phyloP scores from a whole-genome alignment of 1,284 basidiomycete genomes.

The Ustilago xerochloae region DNA sequence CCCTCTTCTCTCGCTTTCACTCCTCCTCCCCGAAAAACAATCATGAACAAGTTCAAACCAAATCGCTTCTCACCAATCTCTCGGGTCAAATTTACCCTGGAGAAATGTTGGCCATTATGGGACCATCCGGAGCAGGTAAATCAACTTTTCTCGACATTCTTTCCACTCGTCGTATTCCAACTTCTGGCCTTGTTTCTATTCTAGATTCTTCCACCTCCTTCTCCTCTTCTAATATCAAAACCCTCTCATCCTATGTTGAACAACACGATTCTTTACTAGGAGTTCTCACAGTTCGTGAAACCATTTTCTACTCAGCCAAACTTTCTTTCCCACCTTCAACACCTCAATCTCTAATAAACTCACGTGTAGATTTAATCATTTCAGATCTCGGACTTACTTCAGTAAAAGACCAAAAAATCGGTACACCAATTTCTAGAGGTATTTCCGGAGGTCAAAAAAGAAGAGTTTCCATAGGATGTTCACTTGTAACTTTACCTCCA shows the following conservation, averaged over 20 bases:
- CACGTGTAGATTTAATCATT: constrained; percentile 51
- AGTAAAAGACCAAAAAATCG: constrained; percentile 65
- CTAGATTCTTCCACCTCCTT: background rate
- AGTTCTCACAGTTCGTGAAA: constrained; percentile 69
- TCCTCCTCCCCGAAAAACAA: background rate
- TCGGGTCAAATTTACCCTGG: constrained; percentile 16
- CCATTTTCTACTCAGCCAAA: constrained; percentile 66
- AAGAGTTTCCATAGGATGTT: constrained; percentile 67
- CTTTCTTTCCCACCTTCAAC: constrained; percentile 49
- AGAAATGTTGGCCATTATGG: constrained; percentile 62
- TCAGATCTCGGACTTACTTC: constrained; percentile 60
- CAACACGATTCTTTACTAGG: constrained; percentile 69
- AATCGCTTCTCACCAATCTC: constrained; percentile 11
- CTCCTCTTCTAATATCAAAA: constrained; percentile 14
- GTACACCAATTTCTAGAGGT: constrained; percentile 69
- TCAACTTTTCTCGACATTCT: constrained; percentile 69
- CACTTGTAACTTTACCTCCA: constrained; percentile 66
- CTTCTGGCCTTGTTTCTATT: constrained; percentile 5
- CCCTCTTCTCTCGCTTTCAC: background rate
- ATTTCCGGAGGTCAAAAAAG: constrained; percentile 70
- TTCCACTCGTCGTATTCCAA: constrained; percentile 53
- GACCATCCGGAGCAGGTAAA: constrained; percentile 69
- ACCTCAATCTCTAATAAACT: constrained; percentile 1
- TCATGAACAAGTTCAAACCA: background rate
- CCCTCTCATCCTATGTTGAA: constrained; percentile 67